Percentiles rank a stretch among this genome's conserved stretches.
Conservation (phyloP, 805 yeast species). For the Cyberlindnera meyerae region DNA sequence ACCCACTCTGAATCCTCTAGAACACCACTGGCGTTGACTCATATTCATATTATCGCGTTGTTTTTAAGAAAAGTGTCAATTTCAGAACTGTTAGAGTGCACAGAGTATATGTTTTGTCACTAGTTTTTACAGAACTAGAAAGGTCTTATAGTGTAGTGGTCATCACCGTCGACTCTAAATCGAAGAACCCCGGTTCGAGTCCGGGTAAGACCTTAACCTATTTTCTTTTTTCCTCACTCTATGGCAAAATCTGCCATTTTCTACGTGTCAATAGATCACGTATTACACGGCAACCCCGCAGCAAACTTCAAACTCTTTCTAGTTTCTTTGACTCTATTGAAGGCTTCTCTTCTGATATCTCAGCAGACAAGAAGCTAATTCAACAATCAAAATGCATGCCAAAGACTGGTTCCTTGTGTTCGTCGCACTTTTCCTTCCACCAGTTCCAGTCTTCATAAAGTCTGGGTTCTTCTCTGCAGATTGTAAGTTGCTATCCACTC, state of each 20-base stretch:
- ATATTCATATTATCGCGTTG: no score
- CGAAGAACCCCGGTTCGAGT: slow-evolving; percentile 32
- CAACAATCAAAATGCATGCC: slow-evolving; percentile 27
- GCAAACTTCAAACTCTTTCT: no score
- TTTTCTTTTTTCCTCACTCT: not conserved
- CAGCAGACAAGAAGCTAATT: not conserved
- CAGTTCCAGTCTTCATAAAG: slow-evolving; percentile 65
- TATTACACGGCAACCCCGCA: no score
- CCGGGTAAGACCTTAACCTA: slow-evolving; percentile 31
- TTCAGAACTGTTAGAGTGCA: no score
- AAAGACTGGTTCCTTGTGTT: slow-evolving; percentile 63
- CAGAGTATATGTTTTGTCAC: no score
- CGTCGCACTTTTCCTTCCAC: slow-evolving; percentile 65
- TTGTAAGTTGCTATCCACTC: slow-evolving; percentile 27
- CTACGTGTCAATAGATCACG: no score
- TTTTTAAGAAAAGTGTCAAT: no score
- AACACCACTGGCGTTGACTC: no score
- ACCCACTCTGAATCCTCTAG: no score
- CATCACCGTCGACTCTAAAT: slow-evolving; percentile 31
- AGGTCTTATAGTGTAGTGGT: slow-evolving; percentile 27
- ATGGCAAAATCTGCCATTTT: slow-evolving; percentile 4
- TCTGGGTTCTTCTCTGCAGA: slow-evolving; percentile 57
- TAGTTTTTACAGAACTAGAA: not conserved
- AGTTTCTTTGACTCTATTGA: no score
- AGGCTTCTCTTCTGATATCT: no score